Base-by-base conservation (phyloP, 352 stramenopile genomes). In the Globisporangium cederbergense region DNA sequence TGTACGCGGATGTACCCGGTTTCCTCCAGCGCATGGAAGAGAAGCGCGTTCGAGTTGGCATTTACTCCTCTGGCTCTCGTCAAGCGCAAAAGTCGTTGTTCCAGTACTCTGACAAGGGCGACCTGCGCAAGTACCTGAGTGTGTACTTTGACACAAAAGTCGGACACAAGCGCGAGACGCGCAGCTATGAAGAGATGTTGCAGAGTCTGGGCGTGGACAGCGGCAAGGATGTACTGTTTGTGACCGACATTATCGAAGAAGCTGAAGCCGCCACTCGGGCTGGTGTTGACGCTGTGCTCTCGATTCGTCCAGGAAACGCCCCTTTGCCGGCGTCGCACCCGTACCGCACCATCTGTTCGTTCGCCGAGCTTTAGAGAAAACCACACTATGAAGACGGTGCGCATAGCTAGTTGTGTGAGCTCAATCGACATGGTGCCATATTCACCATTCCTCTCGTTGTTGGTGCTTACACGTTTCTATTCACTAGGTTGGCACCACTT, bases 61-160 rank as follows among this genome's bases (percentile, higher is more conserved):
- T 98, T 68, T 99, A 98, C 74, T 98, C 89, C 43, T 98, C 93
- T 7, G 96, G 96, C 13, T 97, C 88, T 68, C 78, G 86, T 18
- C 76, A 90, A 56, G 90, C 90, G 16, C 90, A 97, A 68, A 83
- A 86, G 22, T 72, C 93, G 70, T 75, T 97, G 7, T 97, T 97
- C 64, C 76, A 90, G 65, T 86, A 96, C 71, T 92, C 88, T 3
- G 71, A 91, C 66, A 75, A 88, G 59, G 90, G 87, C 36, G 89
- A 97, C 66, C 66, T 97, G 55, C 84, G 86, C 28, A 55, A 75
- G 34, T 83, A 82, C 42, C 28, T 97, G 65, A 85, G 68, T 45
- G 82, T 87, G 38, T 97, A 95, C 74, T 97, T 97, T 64, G 89
- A 97, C 71, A 95, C 86, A 1, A 84, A 74, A 18, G 78, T 91